A percentile compares a stretch with the other conserved stretches of the same genome.
Conservation (phyloP, 2,329 filamentous ascomycete genomes). For the Colletotrichum gigasporum region DNA sequence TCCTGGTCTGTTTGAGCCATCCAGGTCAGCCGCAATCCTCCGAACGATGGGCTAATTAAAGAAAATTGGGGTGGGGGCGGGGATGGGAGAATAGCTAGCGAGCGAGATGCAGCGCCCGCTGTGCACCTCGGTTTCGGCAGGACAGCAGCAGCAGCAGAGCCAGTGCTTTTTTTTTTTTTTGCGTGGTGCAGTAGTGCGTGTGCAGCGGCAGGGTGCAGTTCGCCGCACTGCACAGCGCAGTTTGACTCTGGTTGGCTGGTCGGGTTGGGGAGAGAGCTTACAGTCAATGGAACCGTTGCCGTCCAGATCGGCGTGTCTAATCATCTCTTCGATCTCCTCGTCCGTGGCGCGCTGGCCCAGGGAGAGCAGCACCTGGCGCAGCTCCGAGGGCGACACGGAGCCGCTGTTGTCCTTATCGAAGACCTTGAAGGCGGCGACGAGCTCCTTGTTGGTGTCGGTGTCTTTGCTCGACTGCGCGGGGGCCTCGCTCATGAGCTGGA, state of each 20-base stretch:
- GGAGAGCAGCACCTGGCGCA: constrained; percentile 33
- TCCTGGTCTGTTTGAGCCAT: constrained; percentile 28
- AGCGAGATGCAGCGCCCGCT: constrained; percentile 17
- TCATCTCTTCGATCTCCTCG: constrained; percentile 35
- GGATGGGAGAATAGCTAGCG: not conserved
- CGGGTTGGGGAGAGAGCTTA: not conserved
- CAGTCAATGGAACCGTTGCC: constrained; percentile 34
- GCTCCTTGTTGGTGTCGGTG: constrained; percentile 30
- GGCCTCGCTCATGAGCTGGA: constrained; percentile 33
- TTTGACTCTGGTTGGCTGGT: too few species aligned
- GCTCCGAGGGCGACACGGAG: constrained; percentile 32
- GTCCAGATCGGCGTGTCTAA: constrained; percentile 32
- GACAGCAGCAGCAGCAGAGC: not conserved
- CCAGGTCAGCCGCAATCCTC: constrained; percentile 21
- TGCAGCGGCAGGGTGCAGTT: not conserved
- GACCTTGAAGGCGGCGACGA: constrained; percentile 33
- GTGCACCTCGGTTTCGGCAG: too few species aligned
- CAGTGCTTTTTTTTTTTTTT: too few species aligned
- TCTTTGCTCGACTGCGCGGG: constrained; percentile 30
- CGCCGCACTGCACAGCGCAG: not conserved
- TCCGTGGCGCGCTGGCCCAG: constrained; percentile 34
- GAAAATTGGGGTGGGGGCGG: constrained; percentile 18
- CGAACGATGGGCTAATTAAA: not conserved
- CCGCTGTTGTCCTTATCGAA: constrained; percentile 35
- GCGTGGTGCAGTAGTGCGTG: not conserved